Percentiles rank a stretch among this genome's conserved stretches.
Evolutionary conservation across 306 rosid genomes (phyloP).

Genomic region (Casuarina glauca): DNA sequence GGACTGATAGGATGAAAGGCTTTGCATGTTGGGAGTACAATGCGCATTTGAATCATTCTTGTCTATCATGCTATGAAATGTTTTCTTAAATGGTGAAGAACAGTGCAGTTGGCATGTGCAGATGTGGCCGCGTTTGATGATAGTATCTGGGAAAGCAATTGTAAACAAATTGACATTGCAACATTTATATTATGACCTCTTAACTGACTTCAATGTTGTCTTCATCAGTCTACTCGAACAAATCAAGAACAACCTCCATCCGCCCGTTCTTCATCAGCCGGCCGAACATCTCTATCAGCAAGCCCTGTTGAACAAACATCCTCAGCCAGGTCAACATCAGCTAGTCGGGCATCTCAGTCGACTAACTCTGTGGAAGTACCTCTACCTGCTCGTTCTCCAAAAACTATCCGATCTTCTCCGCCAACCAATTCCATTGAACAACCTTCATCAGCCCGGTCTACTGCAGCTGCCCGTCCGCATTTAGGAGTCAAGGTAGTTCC

Average conservation of each 20-base stretch:
- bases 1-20: not conserved
- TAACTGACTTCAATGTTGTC: constrained; percentile 11
- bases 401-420: constrained; percentile 39
- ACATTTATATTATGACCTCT: not conserved
- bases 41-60: not conserved
- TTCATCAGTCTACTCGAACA: constrained; percentile 48
- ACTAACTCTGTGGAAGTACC: constrained; percentile 37
- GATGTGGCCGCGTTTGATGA: not conserved
- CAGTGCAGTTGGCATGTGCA: not conserved
- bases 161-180: not conserved
- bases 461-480: constrained; percentile 42
- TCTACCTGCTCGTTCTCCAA: constrained; percentile 49
- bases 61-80: not conserved
- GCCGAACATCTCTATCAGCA: constrained; percentile 28
- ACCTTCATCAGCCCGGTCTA: constrained; percentile 60
- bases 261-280: constrained; percentile 26
- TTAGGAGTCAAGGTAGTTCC: constrained; percentile 59
- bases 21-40: not conserved
- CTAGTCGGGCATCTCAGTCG: constrained; percentile 38
- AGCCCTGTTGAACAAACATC: constrained; percentile 49
- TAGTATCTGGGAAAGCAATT: not conserved
- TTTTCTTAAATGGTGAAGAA: constrained; percentile 1
- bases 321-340: constrained; percentile 38
- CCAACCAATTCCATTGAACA: constrained; percentile 36
- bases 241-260: constrained; percentile 59